phyloP scores from a whole-genome alignment of 163 green algal genomes.

The Prototheca stagnorum region DNA sequence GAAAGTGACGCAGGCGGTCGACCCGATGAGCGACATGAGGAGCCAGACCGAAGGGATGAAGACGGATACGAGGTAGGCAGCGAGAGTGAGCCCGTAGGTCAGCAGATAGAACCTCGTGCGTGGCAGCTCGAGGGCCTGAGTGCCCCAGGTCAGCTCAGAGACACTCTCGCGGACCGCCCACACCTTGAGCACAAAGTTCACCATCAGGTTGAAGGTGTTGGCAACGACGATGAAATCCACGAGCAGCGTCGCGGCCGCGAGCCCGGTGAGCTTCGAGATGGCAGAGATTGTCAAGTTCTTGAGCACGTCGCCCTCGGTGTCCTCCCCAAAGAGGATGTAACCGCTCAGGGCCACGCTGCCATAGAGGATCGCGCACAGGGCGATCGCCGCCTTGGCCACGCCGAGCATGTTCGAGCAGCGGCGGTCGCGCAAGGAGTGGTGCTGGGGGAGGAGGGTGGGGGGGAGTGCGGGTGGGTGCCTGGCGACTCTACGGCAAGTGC shows the following conservation, averaged over 20 bases:
- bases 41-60: slow-evolving; percentile 13
- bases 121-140: neutral
- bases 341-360: slow-evolving; percentile 9
- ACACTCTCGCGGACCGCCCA: slow-evolving; percentile 21
- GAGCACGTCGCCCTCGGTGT: slow-evolving; percentile 19
- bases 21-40: slow-evolving; percentile 7
- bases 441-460: too few species aligned
- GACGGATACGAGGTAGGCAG: neutral
- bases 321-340: slow-evolving; percentile 17
- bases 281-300: slow-evolving; percentile 16
- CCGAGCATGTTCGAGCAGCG: slow-evolving; percentile 4
- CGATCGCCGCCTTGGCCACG: slow-evolving; percentile 2
- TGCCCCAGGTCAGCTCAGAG: slow-evolving; percentile 6
- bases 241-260: neutral
- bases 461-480: too few species aligned
- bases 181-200: slow-evolving; percentile 28
- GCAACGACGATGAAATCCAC: slow-evolving; percentile 6
- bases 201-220: slow-evolving; percentile 15
- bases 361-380: slow-evolving; percentile 10
- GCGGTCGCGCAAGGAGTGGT: slow-evolving; percentile 8
- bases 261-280: neutral
- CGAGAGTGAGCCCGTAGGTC: slow-evolving; percentile 3
- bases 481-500: too few species aligned
- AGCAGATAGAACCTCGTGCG: slow-evolving; percentile 2
- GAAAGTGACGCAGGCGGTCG: slow-evolving; percentile 25